Evolutionary conservation across 2,329 filamentous ascomycete genomes (phyloP).

Genomic region (Hawksworthiomyces lignivorus): DNA sequence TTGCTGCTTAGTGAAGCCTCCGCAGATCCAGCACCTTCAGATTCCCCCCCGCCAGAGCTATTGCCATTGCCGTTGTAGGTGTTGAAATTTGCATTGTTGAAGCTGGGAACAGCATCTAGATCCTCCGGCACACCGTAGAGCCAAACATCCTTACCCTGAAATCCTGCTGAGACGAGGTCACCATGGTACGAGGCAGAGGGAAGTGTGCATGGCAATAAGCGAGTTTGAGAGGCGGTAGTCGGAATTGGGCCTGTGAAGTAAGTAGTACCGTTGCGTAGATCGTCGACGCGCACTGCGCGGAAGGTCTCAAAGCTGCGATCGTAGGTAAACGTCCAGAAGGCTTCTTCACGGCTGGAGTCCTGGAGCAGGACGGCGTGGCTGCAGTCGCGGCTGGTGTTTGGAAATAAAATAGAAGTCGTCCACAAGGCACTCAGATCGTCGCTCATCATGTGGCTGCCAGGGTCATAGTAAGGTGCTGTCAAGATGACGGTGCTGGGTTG

Average conservation of each 20-base stretch:
- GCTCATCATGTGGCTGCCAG: constrained; percentile 56
- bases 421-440: constrained; percentile 68
- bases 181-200: constrained; percentile 62
- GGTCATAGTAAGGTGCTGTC: constrained; percentile 72
- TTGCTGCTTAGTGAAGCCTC: too few species aligned
- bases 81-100: neutral
- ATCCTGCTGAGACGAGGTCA: constrained; percentile 66
- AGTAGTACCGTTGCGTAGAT: constrained; percentile 66
- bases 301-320: constrained; percentile 72
- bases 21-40: constrained; percentile 6
- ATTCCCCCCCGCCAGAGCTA: constrained; percentile 16
- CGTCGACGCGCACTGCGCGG: constrained; percentile 66
- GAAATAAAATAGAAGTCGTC: constrained; percentile 81
- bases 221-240: constrained; percentile 41
- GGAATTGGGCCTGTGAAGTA: constrained; percentile 69
- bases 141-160: constrained; percentile 66
- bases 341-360: constrained; percentile 53
- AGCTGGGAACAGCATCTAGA: constrained; percentile 49
- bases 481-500: constrained; percentile 67
- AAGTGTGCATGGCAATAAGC: constrained; percentile 58
- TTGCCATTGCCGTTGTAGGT: neutral
- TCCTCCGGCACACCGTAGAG: constrained; percentile 71
- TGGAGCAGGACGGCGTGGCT: constrained; percentile 68
- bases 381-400: constrained; percentile 70
- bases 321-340: constrained; percentile 70